Evolutionary conservation across 768 basidiomycete genomes (phyloP), one percentile per base, ranked within the genome.

Genomic region (Phylloporus arenicola): DNA sequence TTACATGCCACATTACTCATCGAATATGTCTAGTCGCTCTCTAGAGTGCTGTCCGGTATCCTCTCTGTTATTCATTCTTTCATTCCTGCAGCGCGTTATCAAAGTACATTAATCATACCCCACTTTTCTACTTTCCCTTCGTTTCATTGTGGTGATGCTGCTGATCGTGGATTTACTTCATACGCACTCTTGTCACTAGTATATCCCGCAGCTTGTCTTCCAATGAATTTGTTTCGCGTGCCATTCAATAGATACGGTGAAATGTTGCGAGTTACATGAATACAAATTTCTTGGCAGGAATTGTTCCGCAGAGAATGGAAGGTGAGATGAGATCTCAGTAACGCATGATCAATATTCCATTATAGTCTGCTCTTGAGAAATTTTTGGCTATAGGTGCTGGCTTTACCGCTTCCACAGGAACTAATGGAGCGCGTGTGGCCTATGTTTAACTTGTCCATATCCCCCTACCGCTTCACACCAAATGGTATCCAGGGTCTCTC

Each of bases 1-100:
- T 42, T 11, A 1, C 19, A n/a, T 17, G 2, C 0, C 1, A 12
- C 34, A 9, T 58, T 43, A 25, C 38, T 64, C 1, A 61, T 30
- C 11, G 3, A 0, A 6, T 11, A n/a, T 5, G 0, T 37, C 17
- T 3, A 67, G 67, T 64, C 50, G 52, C 35, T 44, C 40, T 57
- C 27, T 62, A 64, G 51, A 53, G 22, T 38, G 1, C 11, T 30
- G 13, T 17, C 20, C 6, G 12, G 22, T 27, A 13, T 43, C 19
- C 34, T 2, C 3, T n/a, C 30, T 8, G 22, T 45, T 3, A 25
- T 60, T 55, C 65, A 17, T 45, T 68, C 65, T 0, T 65, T 57
- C 31, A 20, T 42, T 48, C 31, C 12, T 44, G 40, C 41, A 24
- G 6, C 11, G 17, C 13, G 41, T 31, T 46, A 47, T 22, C 39